Percentiles rank a stretch among this genome's conserved stretches.
These are phyloP conservation scores for Calvatia gigantea DNA, from an alignment of 768 basidiomycete species.

Conservation along the genomic window DNA sequence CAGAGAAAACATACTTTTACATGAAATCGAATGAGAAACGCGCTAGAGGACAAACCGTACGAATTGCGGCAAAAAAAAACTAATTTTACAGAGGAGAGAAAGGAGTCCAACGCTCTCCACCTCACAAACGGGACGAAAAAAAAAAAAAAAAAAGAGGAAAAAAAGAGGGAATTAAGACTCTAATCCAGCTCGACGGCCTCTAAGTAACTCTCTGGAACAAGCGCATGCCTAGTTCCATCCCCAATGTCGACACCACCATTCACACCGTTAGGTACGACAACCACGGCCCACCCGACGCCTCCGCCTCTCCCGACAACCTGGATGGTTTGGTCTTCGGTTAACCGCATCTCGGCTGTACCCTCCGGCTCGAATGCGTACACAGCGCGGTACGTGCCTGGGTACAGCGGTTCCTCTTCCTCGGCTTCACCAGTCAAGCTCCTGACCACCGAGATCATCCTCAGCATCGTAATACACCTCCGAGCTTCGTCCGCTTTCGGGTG, in stretches of 20 bases:
- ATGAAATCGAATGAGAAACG: no score
- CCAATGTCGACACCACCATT: conserved; percentile 57
- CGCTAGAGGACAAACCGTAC: no score
- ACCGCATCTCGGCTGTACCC: conserved; percentile 77
- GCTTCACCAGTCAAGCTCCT: conserved; percentile 25
- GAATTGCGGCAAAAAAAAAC: no score
- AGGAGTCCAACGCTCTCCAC: not conserved
- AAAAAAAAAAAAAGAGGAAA: not conserved
- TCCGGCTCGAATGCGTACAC: conserved; percentile 78
- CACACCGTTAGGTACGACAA: conserved; percentile 30
- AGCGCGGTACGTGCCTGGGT: conserved; percentile 74
- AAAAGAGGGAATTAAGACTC: not conserved
- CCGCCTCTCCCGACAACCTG: conserved; percentile 72
- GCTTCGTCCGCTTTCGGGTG: conserved; percentile 1
- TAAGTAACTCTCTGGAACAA: conserved; percentile 79
- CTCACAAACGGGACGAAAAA: not conserved
- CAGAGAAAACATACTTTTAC: no score
- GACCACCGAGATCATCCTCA: conserved; percentile 19
- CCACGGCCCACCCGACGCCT: conserved; percentile 80
- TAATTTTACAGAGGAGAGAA: not conserved
- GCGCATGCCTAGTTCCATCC: conserved; percentile 43
- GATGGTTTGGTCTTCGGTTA: conserved; percentile 76
- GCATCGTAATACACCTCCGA: conserved; percentile 26
- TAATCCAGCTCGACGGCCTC: conserved; percentile 49
- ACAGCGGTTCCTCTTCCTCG: conserved; percentile 42